phyloP scores from a whole-genome alignment of 2,329 filamentous ascomycete genomes.

The Botrytis byssoidea region DNA sequence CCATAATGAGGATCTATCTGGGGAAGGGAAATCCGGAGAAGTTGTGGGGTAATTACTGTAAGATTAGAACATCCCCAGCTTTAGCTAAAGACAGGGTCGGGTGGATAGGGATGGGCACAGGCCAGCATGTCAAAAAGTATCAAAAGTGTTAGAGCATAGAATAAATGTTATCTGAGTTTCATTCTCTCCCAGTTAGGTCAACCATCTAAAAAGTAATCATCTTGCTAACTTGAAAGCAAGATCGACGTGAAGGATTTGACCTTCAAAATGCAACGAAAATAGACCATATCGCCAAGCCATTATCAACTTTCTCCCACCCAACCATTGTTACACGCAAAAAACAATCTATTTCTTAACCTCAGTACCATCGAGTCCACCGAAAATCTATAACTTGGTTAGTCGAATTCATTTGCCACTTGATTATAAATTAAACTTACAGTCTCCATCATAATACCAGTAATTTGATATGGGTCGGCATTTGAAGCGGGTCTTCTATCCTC shows the following conservation, averaged over 20 bases:
- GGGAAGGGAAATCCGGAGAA: conserved; percentile 16
- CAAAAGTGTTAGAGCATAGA: not conserved
- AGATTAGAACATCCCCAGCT: conserved; percentile 11
- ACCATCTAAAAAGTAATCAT: conserved; percentile 1
- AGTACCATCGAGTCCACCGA: conserved; percentile 34
- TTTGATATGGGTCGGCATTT: conserved; percentile 83
- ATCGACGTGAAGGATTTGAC: not conserved
- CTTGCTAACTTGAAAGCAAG: not conserved
- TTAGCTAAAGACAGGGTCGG: not conserved
- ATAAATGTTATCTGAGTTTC: not conserved
- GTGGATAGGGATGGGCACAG: conserved; percentile 9
- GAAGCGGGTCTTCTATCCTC: conserved; percentile 81
- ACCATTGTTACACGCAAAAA: conserved; percentile 9
- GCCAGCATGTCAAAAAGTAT: not conserved
- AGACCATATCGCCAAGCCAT: conserved; percentile 19
- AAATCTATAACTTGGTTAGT: conserved; percentile 34
- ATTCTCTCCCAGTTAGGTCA: not conserved
- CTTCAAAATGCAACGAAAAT: conserved; percentile 15
- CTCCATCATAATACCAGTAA: conserved; percentile 44
- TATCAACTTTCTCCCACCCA: conserved; percentile 15
- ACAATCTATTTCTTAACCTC: conserved; percentile 24
- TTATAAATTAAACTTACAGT: conserved; percentile 33
- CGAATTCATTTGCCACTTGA: not conserved
- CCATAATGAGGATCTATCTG: conserved; percentile 2
- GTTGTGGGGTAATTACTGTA: conserved; percentile 12